Percentiles rank a stretch among this genome's conserved stretches.
Evolutionary conservation across 768 basidiomycete genomes (phyloP).

Genomic region (Leccinum aurantiacum): DNA sequence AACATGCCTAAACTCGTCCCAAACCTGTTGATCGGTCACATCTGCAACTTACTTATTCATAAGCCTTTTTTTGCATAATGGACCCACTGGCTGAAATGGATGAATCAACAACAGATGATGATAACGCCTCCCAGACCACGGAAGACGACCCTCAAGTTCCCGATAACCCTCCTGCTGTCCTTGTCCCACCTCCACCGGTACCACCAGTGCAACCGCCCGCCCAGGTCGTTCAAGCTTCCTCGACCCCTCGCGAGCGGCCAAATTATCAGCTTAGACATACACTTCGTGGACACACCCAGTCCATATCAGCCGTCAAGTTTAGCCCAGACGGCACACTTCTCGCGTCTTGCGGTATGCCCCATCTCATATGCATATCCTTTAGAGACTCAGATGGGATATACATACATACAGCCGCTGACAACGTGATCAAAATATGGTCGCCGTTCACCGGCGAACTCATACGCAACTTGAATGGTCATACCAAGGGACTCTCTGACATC

Average conservation of each 20-base stretch:
- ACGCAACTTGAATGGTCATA: conserved; percentile 72
- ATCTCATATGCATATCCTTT: conserved; percentile 1
- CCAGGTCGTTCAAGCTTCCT: conserved; percentile 36
- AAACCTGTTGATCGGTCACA: background rate
- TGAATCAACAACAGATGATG: conserved; percentile 52
- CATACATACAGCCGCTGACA: conserved; percentile 65
- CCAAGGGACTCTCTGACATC: conserved; percentile 84
- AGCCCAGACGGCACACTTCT: conserved; percentile 83
- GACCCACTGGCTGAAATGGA: conserved; percentile 32
- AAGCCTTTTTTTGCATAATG: conserved; percentile 7
- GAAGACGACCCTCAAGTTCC: conserved; percentile 83
- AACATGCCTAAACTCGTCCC: conserved; percentile 26
- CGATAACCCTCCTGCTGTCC: conserved; percentile 48
- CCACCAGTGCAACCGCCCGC: conserved; percentile 32
- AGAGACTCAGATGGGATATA: background rate
- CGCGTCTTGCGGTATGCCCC: conserved; percentile 78
- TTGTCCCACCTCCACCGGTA: conserved; percentile 36
- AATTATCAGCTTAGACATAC: conserved; percentile 68
- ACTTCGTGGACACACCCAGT: conserved; percentile 74
- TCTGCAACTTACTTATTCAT: background rate
- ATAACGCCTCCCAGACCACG: conserved; percentile 79
- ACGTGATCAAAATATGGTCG: conserved; percentile 79
- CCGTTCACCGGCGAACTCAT: conserved; percentile 77
- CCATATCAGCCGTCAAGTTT: conserved; percentile 89
- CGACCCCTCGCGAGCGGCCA: conserved; percentile 45